Evolutionary conservation across 768 basidiomycete species (phyloP), one percentile per base, ranked within the genome.

Genomic region (Tylopilus intermedius): DNA sequence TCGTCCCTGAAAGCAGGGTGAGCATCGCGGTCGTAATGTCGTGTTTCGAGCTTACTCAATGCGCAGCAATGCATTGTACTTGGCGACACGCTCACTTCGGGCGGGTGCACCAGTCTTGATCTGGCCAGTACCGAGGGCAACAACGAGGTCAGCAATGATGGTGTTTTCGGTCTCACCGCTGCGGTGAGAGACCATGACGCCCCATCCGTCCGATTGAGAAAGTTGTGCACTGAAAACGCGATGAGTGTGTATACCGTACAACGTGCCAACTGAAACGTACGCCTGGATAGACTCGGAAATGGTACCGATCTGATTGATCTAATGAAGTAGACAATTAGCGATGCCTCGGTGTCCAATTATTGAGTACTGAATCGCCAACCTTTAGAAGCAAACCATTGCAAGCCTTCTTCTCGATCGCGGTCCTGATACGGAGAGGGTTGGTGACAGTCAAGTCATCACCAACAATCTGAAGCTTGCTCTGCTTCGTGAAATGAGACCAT

Each of bases 81-180:
- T 94, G 65, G 91, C 92, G 27, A 97, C 88, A 76, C 96, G 95
- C 77, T 98, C 96, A 63, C 85, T 88, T 58, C 94, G 82, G 56
- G 92, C 93, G 33, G 94, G 95, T 40, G 94, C 94, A 75, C 95
- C 95, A 44, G 95, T 96, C 86, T 99, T 98, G 81, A 97, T 96
- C 74, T 95, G 88, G 58, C 94, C 94, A 54, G 80, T 81, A 59
- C 88, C 86, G 60, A 97, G 90, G 45, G 90, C 96, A 62, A 98
- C 94, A 57, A 86, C 84, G 60, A 97, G 85, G 73, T 97, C 94
- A 57, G 94, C 92, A 65, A 98, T 97, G 72, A 93, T 79, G 50
- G 92, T 94, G 77, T 92, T 94, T 76, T 96, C 94, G 33, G 95
- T 98, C 81, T 97, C 95, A 66, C 95, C 95, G 61, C 89, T 92